phyloP scores from a whole-genome alignment of 2,329 filamentous ascomycete species.

The Exophiala mesophila region DNA sequence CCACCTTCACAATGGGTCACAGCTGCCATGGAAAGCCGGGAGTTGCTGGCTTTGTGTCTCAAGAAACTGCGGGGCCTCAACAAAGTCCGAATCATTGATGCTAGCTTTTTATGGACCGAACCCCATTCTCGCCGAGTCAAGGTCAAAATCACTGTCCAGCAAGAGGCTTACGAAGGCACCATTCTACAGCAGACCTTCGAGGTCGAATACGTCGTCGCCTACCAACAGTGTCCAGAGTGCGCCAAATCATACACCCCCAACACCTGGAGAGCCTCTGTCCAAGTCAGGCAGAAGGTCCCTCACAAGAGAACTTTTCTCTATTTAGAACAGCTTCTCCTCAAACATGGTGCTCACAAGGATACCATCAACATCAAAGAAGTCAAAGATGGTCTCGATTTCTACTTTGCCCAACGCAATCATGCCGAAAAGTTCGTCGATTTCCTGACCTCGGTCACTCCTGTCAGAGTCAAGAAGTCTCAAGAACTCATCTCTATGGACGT shows the following conservation, averaged over 20 bases:
- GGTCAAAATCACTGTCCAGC: constrained; percentile 91
- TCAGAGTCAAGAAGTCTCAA: constrained; percentile 76
- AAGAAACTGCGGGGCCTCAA: constrained; percentile 79
- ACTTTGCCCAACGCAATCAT: constrained; percentile 81
- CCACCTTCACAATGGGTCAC: constrained; percentile 83
- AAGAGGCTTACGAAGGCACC: constrained; percentile 60
- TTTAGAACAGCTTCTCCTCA: constrained; percentile 92
- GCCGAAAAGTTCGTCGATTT: constrained; percentile 92
- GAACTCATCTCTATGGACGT: constrained; percentile 90
- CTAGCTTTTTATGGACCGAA: constrained; percentile 96
- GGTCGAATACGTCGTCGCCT: constrained; percentile 83
- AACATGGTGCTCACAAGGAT: constrained; percentile 84
- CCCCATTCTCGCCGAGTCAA: constrained; percentile 89
- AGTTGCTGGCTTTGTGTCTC: constrained; percentile 86
- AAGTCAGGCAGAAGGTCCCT: constrained; percentile 92
- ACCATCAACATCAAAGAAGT: constrained; percentile 98
- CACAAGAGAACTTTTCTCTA: constrained; percentile 85
- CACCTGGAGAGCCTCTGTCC: constrained; percentile 87
- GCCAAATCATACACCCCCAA: constrained; percentile 95
- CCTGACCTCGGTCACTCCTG: constrained; percentile 72
- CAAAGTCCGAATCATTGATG: constrained; percentile 92
- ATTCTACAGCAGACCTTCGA: constrained; percentile 91
- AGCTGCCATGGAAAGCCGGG: constrained; percentile 79
- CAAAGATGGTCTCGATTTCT: constrained; percentile 94
- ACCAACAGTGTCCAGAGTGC: constrained; percentile 92